A percentile compares a stretch with the other conserved stretches of the same genome.
Conservation (phyloP, 352 stramenopile genomes). For the Phytophthora hibernalis region DNA sequence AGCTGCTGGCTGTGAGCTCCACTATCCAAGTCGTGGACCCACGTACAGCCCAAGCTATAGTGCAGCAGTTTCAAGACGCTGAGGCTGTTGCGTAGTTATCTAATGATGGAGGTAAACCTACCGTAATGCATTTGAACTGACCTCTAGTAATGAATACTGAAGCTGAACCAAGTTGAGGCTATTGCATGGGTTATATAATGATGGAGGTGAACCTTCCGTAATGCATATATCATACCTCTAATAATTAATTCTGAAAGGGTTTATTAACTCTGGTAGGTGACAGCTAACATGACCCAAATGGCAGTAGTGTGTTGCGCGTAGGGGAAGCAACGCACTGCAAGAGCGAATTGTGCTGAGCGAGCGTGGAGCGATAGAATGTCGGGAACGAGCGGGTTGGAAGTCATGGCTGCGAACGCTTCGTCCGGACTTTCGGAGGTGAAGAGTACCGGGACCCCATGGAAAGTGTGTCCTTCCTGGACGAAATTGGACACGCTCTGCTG, state of each 20-base stretch:
- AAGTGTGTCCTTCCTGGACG: slow-evolving; percentile 83
- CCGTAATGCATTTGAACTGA: neutral
- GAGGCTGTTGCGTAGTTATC: slow-evolving; percentile 9
- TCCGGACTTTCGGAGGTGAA: slow-evolving; percentile 47
- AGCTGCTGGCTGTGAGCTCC: slow-evolving; percentile 76
- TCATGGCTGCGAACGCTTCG: slow-evolving; percentile 55
- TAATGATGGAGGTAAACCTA: slow-evolving; percentile 4
- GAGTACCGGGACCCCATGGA: slow-evolving; percentile 85
- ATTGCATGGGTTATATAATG: slow-evolving; percentile 27
- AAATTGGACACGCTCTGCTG: slow-evolving; percentile 81
- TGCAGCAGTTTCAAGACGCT: slow-evolving; percentile 35
- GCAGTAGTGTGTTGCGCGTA: slow-evolving; percentile 78
- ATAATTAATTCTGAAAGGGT: neutral
- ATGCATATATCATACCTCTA: no score
- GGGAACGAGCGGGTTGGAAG: slow-evolving; percentile 49
- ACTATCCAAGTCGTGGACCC: slow-evolving; percentile 74
- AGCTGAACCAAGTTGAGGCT: no score
- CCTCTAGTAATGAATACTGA: neutral
- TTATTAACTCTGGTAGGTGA: slow-evolving; percentile 61
- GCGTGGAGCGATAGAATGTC: slow-evolving; percentile 74
- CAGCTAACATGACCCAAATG: slow-evolving; percentile 88
- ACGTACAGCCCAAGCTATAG: slow-evolving; percentile 37
- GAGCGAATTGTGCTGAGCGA: slow-evolving; percentile 66
- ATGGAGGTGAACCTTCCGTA: neutral
- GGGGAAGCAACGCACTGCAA: slow-evolving; percentile 79